Evolutionary conservation across 73 alveolate genomes (phyloP).

Genomic region (Durusdinium trenchii): DNA sequence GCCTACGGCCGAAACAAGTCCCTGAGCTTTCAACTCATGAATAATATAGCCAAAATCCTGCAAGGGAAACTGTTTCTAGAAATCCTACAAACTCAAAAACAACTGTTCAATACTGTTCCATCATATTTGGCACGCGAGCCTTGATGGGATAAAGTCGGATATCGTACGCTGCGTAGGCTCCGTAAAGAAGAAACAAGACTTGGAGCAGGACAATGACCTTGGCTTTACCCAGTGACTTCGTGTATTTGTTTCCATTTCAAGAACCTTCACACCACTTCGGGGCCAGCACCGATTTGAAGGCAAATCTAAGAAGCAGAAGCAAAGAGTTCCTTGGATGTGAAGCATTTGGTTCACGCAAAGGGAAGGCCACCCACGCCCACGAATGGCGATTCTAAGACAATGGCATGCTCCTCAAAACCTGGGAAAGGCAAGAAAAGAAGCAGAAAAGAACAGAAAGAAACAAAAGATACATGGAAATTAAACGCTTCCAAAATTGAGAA

Average conservation of each 20-base stretch:
- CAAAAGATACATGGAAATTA: too few relatives aligned
- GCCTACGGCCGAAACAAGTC: too few relatives aligned
- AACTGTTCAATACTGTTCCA: background rate
- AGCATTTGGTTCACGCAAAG: too few relatives aligned
- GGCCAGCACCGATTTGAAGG: constrained; percentile 28
- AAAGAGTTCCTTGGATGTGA: background rate
- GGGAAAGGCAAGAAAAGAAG: too few relatives aligned
- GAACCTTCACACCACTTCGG: background rate
- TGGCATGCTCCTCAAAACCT: too few relatives aligned
- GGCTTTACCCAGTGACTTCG: background rate
- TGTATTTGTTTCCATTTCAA: background rate
- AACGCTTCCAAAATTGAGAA: too few relatives aligned
- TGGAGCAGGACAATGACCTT: constrained; percentile 60
- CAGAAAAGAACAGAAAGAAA: too few relatives aligned
- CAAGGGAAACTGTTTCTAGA: too few relatives aligned
- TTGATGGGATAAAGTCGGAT: constrained; percentile 93
- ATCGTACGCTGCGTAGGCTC: constrained; percentile 93
- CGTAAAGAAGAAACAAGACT: constrained; percentile 42
- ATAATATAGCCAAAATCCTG: constrained; percentile 93
- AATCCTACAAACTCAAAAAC: too few relatives aligned
- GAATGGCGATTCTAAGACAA: too few relatives aligned
- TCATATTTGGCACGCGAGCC: background rate
- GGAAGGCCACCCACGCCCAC: too few relatives aligned
- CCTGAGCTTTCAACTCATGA: constrained; percentile 38
- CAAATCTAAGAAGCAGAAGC: constrained; percentile 53